Percentiles rank a stretch among this genome's conserved stretches.
These are phyloP conservation scores for Allium cepa DNA, from an alignment of 106 monocot genomes.

Conservation along the genomic window DNA sequence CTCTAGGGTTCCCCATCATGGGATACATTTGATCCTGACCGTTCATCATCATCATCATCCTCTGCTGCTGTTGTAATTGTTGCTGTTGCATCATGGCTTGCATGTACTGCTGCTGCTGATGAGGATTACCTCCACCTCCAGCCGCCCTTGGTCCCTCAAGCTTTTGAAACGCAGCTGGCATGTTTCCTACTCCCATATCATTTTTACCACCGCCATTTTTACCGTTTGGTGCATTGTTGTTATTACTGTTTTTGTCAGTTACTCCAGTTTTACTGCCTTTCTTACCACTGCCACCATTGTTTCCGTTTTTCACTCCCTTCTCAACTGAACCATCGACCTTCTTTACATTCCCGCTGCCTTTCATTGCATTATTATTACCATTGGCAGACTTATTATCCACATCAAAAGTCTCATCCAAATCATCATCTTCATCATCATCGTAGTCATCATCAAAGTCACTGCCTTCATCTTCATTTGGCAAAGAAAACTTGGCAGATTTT, in stretches of 20 bases:
- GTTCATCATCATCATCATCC: slow-evolving; percentile 46
- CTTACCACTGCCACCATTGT: not conserved
- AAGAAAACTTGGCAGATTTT: slow-evolving; percentile 44
- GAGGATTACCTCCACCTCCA: slow-evolving; percentile 7
- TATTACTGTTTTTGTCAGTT: not conserved
- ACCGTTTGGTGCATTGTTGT: not conserved
- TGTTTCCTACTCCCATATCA: no score
- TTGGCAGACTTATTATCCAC: not conserved
- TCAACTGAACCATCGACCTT: not conserved
- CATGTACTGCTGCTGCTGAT: slow-evolving; percentile 41
- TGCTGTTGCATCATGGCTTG: slow-evolving; percentile 15
- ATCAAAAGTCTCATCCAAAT: slow-evolving; percentile 13
- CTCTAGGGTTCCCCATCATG: slow-evolving; percentile 20
- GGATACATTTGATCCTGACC: slow-evolving; percentile 20
- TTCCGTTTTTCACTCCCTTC: not conserved
- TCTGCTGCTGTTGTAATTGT: slow-evolving; percentile 22
- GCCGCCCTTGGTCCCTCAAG: slow-evolving; percentile 10
- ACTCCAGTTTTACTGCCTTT: not conserved
- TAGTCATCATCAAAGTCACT: slow-evolving; percentile 31
- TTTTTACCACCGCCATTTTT: not conserved
- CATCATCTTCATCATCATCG: slow-evolving; percentile 29
- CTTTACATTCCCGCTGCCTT: not conserved
- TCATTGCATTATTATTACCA: not conserved
- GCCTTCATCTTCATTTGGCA: slow-evolving; percentile 29
- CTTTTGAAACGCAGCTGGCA: slow-evolving; percentile 20